A percentile compares a stretch with the other conserved stretches of the same genome.
phyloP scores from a whole-genome alignment of 305 asterid species.

The Rubia balearica region DNA sequence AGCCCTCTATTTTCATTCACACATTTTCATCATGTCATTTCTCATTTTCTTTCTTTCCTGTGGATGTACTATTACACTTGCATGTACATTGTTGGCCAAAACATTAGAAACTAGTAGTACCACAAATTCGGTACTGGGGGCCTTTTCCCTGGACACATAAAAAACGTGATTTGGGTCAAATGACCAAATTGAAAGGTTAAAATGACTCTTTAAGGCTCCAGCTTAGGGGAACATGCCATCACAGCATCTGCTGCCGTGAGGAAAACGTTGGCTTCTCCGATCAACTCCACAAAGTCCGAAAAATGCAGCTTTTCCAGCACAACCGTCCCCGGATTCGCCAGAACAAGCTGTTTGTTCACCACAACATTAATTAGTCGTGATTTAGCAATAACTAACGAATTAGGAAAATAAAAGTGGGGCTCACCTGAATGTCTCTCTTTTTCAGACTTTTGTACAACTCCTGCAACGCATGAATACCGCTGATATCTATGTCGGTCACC shows the following conservation, averaged over 20 bases:
- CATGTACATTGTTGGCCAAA: not conserved
- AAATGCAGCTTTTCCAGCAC: constrained; percentile 51
- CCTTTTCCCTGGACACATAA: too few relatives aligned
- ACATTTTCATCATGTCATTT: not conserved
- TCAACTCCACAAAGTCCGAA: constrained; percentile 22
- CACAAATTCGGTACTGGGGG: not conserved
- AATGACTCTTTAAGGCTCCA: not conserved
- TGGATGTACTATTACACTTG: not conserved
- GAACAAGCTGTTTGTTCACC: constrained; percentile 32
- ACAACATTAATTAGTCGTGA: not conserved
- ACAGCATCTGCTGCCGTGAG: constrained; percentile 61
- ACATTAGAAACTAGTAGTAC: not conserved
- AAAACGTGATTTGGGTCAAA: too few relatives aligned
- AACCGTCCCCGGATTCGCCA: constrained; percentile 52
- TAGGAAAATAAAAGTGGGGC: not conserved
- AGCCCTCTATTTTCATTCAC: not conserved
- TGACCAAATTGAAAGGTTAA: not conserved
- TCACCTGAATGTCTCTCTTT: constrained; percentile 72
- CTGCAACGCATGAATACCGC: constrained; percentile 82
- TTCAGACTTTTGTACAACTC: constrained; percentile 58
- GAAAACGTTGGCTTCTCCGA: constrained; percentile 54
- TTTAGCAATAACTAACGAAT: not conserved
- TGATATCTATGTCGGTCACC: constrained; percentile 89
- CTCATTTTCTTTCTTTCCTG: not conserved
- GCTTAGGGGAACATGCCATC: constrained; percentile 34